Percentiles rank a stretch among this genome's conserved stretches.
Conservation (phyloP, 768 basidiomycete species). For the Auricularia heimuer region DNA sequence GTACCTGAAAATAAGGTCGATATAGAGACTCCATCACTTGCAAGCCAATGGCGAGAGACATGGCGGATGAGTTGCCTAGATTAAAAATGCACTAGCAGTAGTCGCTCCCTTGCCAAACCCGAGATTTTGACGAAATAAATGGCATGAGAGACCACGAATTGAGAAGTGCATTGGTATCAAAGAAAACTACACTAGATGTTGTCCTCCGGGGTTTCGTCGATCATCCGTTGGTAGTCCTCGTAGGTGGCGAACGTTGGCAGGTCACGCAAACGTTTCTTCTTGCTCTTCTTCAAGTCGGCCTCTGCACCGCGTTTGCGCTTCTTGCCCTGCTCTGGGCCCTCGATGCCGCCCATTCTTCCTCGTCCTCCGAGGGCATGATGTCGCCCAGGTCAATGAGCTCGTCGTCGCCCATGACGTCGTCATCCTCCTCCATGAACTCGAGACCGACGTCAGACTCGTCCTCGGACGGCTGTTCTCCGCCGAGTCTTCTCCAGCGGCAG, state of each 20-base stretch:
- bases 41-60: no score
- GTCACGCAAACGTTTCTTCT: conserved; percentile 58
- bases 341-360: conserved; percentile 47
- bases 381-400: conserved; percentile 52
- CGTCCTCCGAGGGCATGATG: conserved; percentile 38
- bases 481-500: conserved; percentile 15
- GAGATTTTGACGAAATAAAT: neutral
- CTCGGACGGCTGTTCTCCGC: conserved; percentile 13
- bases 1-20: no score
- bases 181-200: conserved; percentile 30
- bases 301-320: conserved; percentile 15
- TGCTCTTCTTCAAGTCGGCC: conserved; percentile 27
- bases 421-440: conserved; percentile 54
- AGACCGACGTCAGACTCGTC: conserved; percentile 30
- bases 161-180: neutral
- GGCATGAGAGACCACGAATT: neutral
- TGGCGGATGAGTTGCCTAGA: no score
- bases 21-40: no score
- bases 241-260: conserved; percentile 80
- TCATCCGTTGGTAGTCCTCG: conserved; percentile 78
- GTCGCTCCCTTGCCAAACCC: neutral
- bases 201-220: conserved; percentile 68
- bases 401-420: conserved; percentile 38
- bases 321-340: conserved; percentile 7
- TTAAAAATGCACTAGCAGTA: no score